Base-by-base conservation (phyloP, 371 early-diverging fungal genomes). In the Phascolomyces articulosus region DNA sequence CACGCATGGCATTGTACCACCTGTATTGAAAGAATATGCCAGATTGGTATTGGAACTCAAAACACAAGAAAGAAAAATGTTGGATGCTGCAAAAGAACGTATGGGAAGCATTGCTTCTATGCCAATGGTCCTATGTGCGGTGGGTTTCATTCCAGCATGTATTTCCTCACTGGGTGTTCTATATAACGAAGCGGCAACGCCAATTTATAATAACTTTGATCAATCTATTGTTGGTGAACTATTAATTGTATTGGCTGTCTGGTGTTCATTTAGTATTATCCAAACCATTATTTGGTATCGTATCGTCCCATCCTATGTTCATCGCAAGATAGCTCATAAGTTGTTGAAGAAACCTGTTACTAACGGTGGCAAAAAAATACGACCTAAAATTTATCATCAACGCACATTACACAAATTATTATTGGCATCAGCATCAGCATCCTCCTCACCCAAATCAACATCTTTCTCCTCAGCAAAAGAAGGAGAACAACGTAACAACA, bases 261-360 rank as follows among this genome's bases (percentile, higher is more conserved):
- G 51, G 51, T 51, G 51, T n/a, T 51, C 51, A 4, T 24, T 51
- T n/a, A 51, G 51, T 24, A 51, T 51, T 2, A 7, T 51, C 6
- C 51, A 51, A 24, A 51, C 51, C 24, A 51, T 51, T 51, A 4
- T 51, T n/a, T 51, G 21, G 21, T 51, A 51, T 24, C 51, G 51
- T 3, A 51, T 51, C 21, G 26, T 51, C 23, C 51, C 51, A 24
- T 51, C 51, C 21, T 51, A 24, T 51, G 24, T 51, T n/a, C 51
- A 51, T 24, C 51, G 51, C 51, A 51, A 51, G 23, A 23, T 51
- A 21, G 1, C n/a, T 2, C 24, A 24, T 24, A 51, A 24, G 23
- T 23, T 51, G 7, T 7, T 51, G 8, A 51, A 49, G 24, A 20
- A 24, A 51, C 20, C 10, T 51, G 44, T 15, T 0, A 16, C 4